Evolutionary conservation across 2,329 filamentous ascomycete species (phyloP), one percentile per base, ranked within the genome.

Genomic region (Ophiostoma montium): DNA sequence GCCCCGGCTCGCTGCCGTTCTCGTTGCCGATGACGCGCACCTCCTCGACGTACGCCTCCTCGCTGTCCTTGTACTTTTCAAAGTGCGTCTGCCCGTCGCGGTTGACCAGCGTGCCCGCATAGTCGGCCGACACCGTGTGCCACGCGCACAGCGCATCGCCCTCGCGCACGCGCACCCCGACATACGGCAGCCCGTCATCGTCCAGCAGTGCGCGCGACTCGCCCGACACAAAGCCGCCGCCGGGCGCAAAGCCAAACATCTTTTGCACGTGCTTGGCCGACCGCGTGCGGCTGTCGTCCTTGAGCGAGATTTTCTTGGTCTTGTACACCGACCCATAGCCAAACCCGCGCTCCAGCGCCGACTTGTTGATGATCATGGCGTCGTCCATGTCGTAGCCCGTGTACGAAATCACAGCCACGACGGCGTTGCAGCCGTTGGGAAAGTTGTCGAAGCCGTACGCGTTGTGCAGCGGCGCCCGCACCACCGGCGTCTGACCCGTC

Each of bases 301-400:
- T 84, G 16, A 96, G 75, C 33, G 84, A 80, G 61, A 92, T 81
- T 61, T 94, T 85, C 68, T 96, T 95, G 9, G 88, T 94, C 71
- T 98, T 98, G 75, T 95, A 98, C 58, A 98, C 88, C 5, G 89
- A 94, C 49, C 92, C 92, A 60, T 96, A 81, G 35, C 88, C 90
- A 60, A 98, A 96, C 13, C 92, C 92, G 57, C 92, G 81, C 66
- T 98, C 92, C 65, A 95, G 87, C 3, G 90, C 82, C 18, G 88
- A 95, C 65, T 96, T 96, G 72, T 96, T 96, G 62, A 98, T 74
- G 62, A 98, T 96, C 90, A 96, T 96, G 63, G 92, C 92, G 68
- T 98, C 92, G 73, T 98, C 92, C 92, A 98, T 98, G 74, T 98
- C 92, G 68, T 96, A 98, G 47, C 90, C 92, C 2, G 90, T 96